These are phyloP conservation scores for Linderniella brevidens DNA, from an alignment of 257 asterid species.

Conservation along the genomic window DNA sequence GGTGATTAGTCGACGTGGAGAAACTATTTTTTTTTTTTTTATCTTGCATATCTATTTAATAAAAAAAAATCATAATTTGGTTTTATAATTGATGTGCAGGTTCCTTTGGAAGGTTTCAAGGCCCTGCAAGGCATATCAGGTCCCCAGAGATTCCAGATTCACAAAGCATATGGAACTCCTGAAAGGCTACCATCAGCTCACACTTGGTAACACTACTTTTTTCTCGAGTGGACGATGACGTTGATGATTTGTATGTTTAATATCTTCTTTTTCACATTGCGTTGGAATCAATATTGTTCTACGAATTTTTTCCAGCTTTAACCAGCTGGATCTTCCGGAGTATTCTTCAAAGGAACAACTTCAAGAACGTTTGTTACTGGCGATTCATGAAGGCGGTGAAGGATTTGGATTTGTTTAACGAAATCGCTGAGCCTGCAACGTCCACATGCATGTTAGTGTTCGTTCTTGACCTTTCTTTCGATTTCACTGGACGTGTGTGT, in stretches of 20 bases:
- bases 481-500: too few relatives aligned
- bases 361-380: constrained; percentile 70
- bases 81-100: constrained; percentile 30
- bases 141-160: constrained; percentile 92
- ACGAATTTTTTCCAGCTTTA: constrained; percentile 55
- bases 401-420: constrained; percentile 90
- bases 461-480: constrained; percentile 1
- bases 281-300: too few relatives aligned
- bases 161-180: constrained; percentile 92
- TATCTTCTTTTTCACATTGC: too few relatives aligned
- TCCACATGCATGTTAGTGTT: constrained; percentile 19
- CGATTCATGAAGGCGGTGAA: constrained; percentile 96
- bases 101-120: constrained; percentile 92
- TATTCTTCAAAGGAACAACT: constrained; percentile 86
- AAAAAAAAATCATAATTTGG: too few relatives aligned
- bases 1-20: constrained; percentile 51
- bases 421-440: not conserved
- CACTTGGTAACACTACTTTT: constrained; percentile 83
- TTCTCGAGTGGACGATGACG: too few relatives aligned
- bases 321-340: constrained; percentile 97
- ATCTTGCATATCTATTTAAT: not conserved
- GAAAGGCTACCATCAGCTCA: constrained; percentile 94
- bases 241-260: too few relatives aligned
- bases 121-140: constrained; percentile 98
- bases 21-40: not conserved